These are phyloP conservation scores for Chrysosporium keratinophilum DNA, from an alignment of 2,329 filamentous ascomycete species.

Conservation along the genomic window DNA sequence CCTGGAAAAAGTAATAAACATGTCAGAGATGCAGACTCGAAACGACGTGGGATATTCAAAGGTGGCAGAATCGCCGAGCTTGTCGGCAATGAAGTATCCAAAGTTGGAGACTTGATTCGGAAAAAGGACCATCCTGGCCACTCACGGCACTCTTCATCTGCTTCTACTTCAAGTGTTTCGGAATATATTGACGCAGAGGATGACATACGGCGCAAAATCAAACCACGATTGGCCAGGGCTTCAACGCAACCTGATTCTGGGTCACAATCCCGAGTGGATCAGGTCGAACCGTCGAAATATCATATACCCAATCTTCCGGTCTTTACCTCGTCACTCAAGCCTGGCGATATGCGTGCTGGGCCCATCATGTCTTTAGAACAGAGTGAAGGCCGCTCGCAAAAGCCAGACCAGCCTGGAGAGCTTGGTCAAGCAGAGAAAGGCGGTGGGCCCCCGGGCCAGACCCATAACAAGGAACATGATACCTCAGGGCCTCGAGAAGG, in stretches of 20 bases:
- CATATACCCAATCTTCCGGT: slow-evolving; percentile 40
- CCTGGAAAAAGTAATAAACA: background rate
- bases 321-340: slow-evolving; percentile 42
- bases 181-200: slow-evolving; percentile 41
- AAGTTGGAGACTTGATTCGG: slow-evolving; percentile 51
- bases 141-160: slow-evolving; percentile 36
- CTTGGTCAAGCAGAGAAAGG: background rate
- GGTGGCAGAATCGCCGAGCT: slow-evolving; percentile 63
- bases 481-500: background rate
- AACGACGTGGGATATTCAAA: slow-evolving; percentile 66
- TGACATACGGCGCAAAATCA: slow-evolving; percentile 20
- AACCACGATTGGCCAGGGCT: slow-evolving; percentile 22
- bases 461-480: background rate
- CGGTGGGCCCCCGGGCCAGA: background rate
- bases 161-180: slow-evolving; percentile 39
- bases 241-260: slow-evolving; percentile 30
- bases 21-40: slow-evolving; percentile 38
- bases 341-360: slow-evolving; percentile 21
- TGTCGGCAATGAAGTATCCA: slow-evolving; percentile 54
- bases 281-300: slow-evolving; percentile 30
- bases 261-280: slow-evolving; percentile 25
- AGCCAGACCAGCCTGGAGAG: background rate
- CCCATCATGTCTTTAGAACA: background rate
- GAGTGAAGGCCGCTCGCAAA: background rate
- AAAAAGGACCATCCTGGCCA: slow-evolving; percentile 44